phyloP scores from a whole-genome alignment of 2,329 filamentous ascomycete species.

The Cylindrodendrum hubeiense region DNA sequence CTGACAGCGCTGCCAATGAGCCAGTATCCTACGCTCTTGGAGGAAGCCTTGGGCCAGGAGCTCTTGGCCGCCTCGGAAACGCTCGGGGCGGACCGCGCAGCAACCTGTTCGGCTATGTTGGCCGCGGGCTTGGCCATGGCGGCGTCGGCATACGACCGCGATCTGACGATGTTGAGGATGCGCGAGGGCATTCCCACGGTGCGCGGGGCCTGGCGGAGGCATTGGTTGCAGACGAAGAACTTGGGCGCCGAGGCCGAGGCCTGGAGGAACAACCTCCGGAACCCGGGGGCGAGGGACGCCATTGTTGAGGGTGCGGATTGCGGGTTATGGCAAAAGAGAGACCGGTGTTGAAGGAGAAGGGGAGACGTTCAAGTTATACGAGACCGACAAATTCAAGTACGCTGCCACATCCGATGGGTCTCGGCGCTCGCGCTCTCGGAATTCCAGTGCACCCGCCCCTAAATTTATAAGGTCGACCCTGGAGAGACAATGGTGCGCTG shows the following conservation, averaged over 20 bases:
- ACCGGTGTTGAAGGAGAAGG: conserved; percentile 12
- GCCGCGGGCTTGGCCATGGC: conserved; percentile 45
- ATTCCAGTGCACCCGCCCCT: conserved; percentile 2
- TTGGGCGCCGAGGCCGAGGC: conserved; percentile 48
- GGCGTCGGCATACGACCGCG: conserved; percentile 53
- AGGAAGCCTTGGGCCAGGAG: conserved; percentile 71
- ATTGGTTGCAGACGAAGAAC: conserved; percentile 64
- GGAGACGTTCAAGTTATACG: conserved; percentile 19
- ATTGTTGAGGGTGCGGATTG: conserved; percentile 36
- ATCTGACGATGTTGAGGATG: conserved; percentile 55
- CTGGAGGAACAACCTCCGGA: conserved; percentile 56
- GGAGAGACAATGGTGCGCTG: conserved; percentile 17
- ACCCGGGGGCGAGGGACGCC: conserved; percentile 57
- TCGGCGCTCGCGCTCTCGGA: conserved; percentile 28
- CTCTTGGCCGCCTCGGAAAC: conserved; percentile 47
- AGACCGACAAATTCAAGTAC: conserved; percentile 23
- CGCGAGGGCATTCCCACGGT: conserved; percentile 49
- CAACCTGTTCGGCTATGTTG: conserved; percentile 42
- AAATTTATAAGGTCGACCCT: conserved; percentile 3
- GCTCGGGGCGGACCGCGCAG: conserved; percentile 38
- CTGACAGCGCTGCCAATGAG: conserved; percentile 90
- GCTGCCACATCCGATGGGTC: conserved; percentile 21
- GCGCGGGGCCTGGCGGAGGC: conserved; percentile 52
- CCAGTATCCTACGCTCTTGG: conserved; percentile 90
- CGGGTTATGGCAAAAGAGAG: conserved; percentile 28